These are phyloP conservation scores for Hydrangea macrophylla DNA, from an alignment of 148 eudicot genomes.

Conservation along the genomic window DNA sequence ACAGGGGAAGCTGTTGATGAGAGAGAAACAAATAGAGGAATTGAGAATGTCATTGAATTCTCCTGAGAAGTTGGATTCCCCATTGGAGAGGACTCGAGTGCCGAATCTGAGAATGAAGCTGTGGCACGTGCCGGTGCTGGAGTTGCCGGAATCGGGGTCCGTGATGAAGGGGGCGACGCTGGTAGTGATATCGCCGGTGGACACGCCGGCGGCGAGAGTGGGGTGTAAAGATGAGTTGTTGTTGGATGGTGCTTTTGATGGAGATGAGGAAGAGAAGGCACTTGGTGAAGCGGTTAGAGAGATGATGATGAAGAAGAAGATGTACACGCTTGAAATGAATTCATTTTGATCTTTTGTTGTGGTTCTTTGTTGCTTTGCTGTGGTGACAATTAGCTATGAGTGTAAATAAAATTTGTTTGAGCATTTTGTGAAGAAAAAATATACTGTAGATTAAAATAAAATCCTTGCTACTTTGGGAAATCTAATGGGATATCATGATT, in stretches of 20 bases:
- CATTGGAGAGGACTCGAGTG: slow-evolving; percentile 10
- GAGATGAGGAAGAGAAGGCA: background rate
- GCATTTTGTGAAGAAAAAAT: too few relatives aligned
- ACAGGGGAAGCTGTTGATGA: slow-evolving; percentile 60
- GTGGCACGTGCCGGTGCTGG: slow-evolving; percentile 57
- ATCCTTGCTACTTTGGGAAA: too few relatives aligned
- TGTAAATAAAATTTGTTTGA: too few relatives aligned
- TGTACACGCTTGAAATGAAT: slow-evolving; percentile 23
- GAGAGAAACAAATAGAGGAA: slow-evolving; percentile 35
- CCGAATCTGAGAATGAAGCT: slow-evolving; percentile 50
- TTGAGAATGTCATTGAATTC: slow-evolving; percentile 22
- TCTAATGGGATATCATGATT: too few relatives aligned
- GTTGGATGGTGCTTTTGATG: slow-evolving; percentile 11
- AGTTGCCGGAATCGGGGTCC: slow-evolving; percentile 39
- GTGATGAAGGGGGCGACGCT: slow-evolving; percentile 70
- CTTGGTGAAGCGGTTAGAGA: slow-evolving; percentile 16
- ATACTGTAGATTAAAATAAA: too few relatives aligned
- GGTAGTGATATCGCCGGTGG: slow-evolving; percentile 47
- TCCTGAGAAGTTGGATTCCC: background rate
- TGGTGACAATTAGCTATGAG: too few relatives aligned
- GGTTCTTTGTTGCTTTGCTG: too few relatives aligned
- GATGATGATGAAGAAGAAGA: slow-evolving; percentile 17
- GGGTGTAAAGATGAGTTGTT: slow-evolving; percentile 6
- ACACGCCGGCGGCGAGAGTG: background rate
- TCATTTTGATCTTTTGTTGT: slow-evolving; percentile 19